These are phyloP conservation scores for Yamadazyma philogaea DNA, from an alignment of 805 yeast species.

Conservation along the genomic window DNA sequence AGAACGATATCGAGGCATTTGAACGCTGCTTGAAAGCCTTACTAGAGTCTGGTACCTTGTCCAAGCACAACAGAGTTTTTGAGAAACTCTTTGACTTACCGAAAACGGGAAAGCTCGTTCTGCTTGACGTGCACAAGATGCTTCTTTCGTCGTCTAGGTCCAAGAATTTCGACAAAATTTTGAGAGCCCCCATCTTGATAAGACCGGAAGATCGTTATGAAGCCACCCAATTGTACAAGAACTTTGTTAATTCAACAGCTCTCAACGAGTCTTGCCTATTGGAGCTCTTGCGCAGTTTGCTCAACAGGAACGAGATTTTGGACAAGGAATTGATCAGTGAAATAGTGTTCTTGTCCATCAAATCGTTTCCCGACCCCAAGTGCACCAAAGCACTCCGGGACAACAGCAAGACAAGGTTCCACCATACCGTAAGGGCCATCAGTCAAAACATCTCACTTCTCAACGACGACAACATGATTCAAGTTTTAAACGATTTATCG, in stretches of 20 bases:
- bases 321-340: constrained; percentile 9
- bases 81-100: constrained; percentile 2
- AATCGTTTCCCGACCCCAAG: neutral
- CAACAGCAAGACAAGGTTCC: constrained; percentile 18
- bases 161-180: neutral
- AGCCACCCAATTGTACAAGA: constrained; percentile 3
- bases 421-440: constrained; percentile 16
- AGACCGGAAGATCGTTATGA: constrained; percentile 1
- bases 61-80: neutral
- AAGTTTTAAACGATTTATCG: neutral
- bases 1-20: neutral
- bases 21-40: neutral
- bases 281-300: constrained; percentile 12
- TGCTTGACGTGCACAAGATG: neutral
- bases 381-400: neutral
- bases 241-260: constrained; percentile 1
- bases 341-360: neutral
- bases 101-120: neutral
- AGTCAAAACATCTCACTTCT: neutral
- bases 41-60: neutral
- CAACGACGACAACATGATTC: neutral
- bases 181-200: neutral
- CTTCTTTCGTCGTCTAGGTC: neutral
- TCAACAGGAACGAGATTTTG: constrained; percentile 11
- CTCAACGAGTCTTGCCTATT: constrained; percentile 4